Evolutionary conservation across 169 alveolate species (phyloP).

Genomic region (Besnoitia besnoiti): DNA sequence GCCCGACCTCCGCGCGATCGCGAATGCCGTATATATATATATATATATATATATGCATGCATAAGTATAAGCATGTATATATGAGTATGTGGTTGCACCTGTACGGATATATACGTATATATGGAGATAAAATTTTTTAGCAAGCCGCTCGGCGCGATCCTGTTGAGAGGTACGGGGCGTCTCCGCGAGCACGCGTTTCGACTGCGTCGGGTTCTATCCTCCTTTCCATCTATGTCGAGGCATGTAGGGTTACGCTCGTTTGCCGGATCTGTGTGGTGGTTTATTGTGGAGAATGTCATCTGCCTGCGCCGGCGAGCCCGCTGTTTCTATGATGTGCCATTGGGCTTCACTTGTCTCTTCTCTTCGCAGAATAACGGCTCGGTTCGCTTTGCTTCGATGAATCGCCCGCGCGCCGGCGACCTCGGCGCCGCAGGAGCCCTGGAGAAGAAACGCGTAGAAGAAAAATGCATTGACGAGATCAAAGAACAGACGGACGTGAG

Average conservation of each 20-base stretch:
- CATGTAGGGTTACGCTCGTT: too few species aligned
- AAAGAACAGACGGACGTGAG: slow-evolving; percentile 39
- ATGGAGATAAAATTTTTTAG: not conserved
- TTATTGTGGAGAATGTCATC: not conserved
- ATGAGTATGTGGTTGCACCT: not conserved
- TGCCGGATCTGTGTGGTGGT: too few species aligned
- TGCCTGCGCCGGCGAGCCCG: not conserved
- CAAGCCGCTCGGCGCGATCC: too few species aligned
- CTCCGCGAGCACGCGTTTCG: too few species aligned
- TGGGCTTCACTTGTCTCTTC: not conserved
- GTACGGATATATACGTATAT: not conserved
- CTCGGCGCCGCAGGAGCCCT: slow-evolving; percentile 17
- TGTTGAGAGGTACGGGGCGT: not conserved
- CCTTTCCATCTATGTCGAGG: too few species aligned
- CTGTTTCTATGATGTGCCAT: not conserved
- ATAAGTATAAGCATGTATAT: not conserved
- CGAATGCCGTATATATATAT: not conserved
- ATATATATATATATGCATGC: not conserved
- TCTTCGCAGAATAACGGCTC: slow-evolving; percentile 42
- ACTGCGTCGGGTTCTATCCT: too few species aligned
- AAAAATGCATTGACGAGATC: slow-evolving; percentile 33
- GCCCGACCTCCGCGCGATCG: not conserved
- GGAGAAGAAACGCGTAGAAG: slow-evolving; percentile 59
- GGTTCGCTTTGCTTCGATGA: slow-evolving; percentile 40
- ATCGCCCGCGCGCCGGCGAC: slow-evolving; percentile 4